phyloP scores from a whole-genome alignment of 2,329 filamentous ascomycete genomes.

The Aspergillus glaucus region DNA sequence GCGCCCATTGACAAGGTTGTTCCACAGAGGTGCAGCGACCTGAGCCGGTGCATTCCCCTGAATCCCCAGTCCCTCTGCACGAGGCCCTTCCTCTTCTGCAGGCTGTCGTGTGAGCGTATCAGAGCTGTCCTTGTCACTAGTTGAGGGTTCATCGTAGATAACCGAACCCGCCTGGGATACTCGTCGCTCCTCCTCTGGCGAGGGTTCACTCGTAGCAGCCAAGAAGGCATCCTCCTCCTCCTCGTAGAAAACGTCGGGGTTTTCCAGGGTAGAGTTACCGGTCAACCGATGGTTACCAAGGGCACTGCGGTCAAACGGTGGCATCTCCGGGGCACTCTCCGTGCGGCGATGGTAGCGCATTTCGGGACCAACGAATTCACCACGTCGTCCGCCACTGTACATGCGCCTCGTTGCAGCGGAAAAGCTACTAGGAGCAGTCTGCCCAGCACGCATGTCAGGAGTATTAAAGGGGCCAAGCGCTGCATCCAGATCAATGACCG shows the following conservation, averaged over 20 bases:
- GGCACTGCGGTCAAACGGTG: constrained; percentile 40
- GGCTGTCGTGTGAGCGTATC: constrained; percentile 21
- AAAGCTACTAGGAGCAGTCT: constrained; percentile 30
- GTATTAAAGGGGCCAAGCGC: constrained; percentile 90
- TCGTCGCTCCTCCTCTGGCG: constrained; percentile 13
- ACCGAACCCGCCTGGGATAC: constrained; percentile 3
- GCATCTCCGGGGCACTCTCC: constrained; percentile 46
- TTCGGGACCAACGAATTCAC: constrained; percentile 42
- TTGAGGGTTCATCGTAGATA: constrained; percentile 16
- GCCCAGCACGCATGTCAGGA: constrained; percentile 34
- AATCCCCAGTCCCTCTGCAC: constrained; percentile 22
- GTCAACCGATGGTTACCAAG: constrained; percentile 33
- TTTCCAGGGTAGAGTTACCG: constrained; percentile 33
- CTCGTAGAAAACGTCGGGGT: constrained; percentile 45
- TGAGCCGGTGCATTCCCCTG: constrained; percentile 9
- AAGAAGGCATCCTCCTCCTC: constrained; percentile 46
- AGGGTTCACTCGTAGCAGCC: constrained; percentile 32
- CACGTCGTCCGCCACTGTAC: constrained; percentile 44
- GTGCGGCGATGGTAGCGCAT: constrained; percentile 46
- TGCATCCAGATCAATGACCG: constrained; percentile 89
- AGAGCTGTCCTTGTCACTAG: constrained; percentile 19
- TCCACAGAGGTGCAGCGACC: background rate
- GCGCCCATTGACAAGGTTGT: background rate
- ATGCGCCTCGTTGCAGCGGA: constrained; percentile 38
- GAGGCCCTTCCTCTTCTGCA: constrained; percentile 1